A percentile compares a stretch with the other conserved stretches of the same genome.
These are phyloP conservation scores for Mollisia scopiformis DNA, from an alignment of 2,329 filamentous ascomycete species.

Conservation along the genomic window DNA sequence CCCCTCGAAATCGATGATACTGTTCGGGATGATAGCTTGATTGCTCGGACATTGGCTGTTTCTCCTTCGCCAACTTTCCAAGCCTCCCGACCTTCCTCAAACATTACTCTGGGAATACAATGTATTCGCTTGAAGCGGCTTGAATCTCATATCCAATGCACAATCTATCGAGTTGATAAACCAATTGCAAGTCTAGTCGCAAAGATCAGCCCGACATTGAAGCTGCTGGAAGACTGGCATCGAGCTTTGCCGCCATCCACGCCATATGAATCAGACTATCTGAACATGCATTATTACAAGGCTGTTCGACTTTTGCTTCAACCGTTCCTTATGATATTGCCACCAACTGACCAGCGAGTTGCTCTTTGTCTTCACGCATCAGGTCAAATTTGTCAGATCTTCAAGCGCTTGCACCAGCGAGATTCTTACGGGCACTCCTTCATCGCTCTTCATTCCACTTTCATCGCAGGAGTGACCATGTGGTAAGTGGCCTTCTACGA, in stretches of 20 bases:
- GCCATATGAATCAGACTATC: constrained; percentile 46
- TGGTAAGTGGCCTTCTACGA: constrained; percentile 14
- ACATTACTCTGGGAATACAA: constrained; percentile 46
- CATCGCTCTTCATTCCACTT: constrained; percentile 46
- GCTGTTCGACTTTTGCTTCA: constrained; percentile 53
- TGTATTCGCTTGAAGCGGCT: constrained; percentile 49
- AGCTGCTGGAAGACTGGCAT: constrained; percentile 51
- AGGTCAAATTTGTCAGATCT: constrained; percentile 45
- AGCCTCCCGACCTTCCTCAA: constrained; percentile 36
- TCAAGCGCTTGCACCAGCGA: constrained; percentile 45
- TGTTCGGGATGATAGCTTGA: constrained; percentile 38
- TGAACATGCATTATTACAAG: constrained; percentile 52
- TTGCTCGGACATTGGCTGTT: constrained; percentile 32
- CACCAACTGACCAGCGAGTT: constrained; percentile 49
- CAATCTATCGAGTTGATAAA: constrained; percentile 53
- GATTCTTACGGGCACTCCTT: constrained; percentile 46
- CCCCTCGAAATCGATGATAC: constrained; percentile 48
- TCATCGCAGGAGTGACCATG: constrained; percentile 46
- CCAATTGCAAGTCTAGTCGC: constrained; percentile 46
- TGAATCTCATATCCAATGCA: constrained; percentile 53
- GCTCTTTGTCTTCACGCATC: constrained; percentile 44
- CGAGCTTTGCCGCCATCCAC: constrained; percentile 36
- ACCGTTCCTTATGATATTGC: constrained; percentile 50
- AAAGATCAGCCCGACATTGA: constrained; percentile 50
- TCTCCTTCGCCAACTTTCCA: constrained; percentile 36